A percentile compares a stretch with the other conserved stretches of the same genome.
phyloP scores from a whole-genome alignment of 2,329 filamentous ascomycete genomes.

The Atkinsonella texensis region DNA sequence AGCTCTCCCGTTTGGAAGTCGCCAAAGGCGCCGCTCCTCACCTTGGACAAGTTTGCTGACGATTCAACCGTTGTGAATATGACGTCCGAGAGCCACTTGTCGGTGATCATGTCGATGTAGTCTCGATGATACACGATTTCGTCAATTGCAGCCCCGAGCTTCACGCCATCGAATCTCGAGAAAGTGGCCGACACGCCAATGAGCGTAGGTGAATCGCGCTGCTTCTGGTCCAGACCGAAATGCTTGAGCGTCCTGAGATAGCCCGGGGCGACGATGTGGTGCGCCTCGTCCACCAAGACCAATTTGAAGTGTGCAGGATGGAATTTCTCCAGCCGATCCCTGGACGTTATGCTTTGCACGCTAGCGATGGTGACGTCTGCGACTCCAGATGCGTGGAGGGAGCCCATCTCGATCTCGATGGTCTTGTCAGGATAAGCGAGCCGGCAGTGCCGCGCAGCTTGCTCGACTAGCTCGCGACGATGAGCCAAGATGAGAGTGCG shows the following conservation, averaged over 20 bases:
- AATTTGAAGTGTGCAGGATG: conserved; percentile 74
- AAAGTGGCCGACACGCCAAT: conserved; percentile 83
- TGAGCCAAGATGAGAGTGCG: conserved; percentile 89
- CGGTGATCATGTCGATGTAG: conserved; percentile 58
- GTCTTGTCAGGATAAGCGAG: conserved; percentile 67
- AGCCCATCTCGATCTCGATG: conserved; percentile 89
- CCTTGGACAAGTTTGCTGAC: conserved; percentile 63
- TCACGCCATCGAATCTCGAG: conserved; percentile 69
- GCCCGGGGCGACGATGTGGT: conserved; percentile 80
- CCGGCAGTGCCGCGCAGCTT: conserved; percentile 76
- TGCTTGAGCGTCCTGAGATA: conserved; percentile 69
- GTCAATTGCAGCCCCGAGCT: conserved; percentile 74
- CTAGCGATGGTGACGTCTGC: conserved; percentile 94
- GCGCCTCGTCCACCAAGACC: conserved; percentile 87
- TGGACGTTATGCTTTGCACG: conserved; percentile 70
- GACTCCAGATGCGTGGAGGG: conserved; percentile 57
- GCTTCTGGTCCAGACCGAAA: conserved; percentile 53
- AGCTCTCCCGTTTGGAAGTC: conserved; percentile 75
- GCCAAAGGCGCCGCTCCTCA: conserved; percentile 48
- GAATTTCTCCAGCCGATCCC: conserved; percentile 69
- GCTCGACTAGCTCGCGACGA: conserved; percentile 84
- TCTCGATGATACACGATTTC: conserved; percentile 91
- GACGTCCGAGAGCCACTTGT: conserved; percentile 87
- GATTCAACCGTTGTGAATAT: conserved; percentile 87
- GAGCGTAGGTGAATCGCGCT: conserved; percentile 43